Evolutionary conservation across 148 eudicot species (phyloP).

Genomic region (Silene conica): DNA sequence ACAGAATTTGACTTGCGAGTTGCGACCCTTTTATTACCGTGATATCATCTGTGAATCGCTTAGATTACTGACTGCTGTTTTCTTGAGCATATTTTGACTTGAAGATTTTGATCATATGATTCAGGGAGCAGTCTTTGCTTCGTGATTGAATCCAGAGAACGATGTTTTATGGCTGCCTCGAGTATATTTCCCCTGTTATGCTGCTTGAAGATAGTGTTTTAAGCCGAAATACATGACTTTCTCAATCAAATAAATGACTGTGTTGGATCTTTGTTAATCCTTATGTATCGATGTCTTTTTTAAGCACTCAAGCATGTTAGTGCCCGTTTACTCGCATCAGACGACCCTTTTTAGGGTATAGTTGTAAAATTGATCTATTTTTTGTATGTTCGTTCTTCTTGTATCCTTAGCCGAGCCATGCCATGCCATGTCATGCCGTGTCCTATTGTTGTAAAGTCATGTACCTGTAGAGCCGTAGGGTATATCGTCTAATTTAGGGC

Average conservation of each 20-base stretch:
- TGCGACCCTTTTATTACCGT: constrained; percentile 8
- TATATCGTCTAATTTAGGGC: constrained; percentile 15
- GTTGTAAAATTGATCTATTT: constrained; percentile 16
- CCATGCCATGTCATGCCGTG: background rate
- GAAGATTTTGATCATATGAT: constrained; percentile 42
- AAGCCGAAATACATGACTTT: constrained; percentile 15
- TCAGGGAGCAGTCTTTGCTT: constrained; percentile 57
- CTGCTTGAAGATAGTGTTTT: constrained; percentile 30
- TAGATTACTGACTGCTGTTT: constrained; percentile 28
- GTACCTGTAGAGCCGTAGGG: background rate
- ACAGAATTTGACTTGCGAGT: background rate
- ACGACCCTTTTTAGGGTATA: constrained; percentile 7
- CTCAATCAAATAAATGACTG: constrained; percentile 19
- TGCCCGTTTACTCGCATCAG: background rate
- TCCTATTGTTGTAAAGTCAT: constrained; percentile 12
- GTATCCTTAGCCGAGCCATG: constrained; percentile 20
- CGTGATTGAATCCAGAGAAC: constrained; percentile 44
- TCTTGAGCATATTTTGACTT: constrained; percentile 38
- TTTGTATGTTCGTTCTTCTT: constrained; percentile 10
- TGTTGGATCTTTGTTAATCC: constrained; percentile 18
- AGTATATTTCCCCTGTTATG: constrained; percentile 26
- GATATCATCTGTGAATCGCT: constrained; percentile 11
- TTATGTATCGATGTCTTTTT: constrained; percentile 8
- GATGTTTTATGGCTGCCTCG: constrained; percentile 37
- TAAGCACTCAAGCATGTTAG: constrained; percentile 16